phyloP scores from a whole-genome alignment of 2,329 filamentous ascomycete species.

The Ophiostoma ips region DNA sequence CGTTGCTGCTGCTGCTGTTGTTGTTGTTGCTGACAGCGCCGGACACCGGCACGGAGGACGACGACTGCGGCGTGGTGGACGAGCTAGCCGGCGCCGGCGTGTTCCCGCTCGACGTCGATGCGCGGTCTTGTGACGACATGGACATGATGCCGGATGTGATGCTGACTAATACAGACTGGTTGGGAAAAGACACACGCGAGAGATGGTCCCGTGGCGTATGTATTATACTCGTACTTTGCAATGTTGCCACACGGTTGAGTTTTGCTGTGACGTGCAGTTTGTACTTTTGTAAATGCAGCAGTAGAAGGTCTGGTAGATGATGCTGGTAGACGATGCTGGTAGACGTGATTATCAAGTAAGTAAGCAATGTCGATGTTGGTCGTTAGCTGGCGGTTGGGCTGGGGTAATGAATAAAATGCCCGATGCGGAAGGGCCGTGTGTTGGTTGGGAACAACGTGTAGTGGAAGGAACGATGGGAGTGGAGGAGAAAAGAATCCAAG shows the following conservation, averaged over 20 bases:
- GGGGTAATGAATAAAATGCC: neutral
- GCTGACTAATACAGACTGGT: neutral
- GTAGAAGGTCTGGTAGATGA: too few species aligned
- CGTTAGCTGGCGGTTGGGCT: too few species aligned
- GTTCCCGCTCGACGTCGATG: conserved; percentile 33
- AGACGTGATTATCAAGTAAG: too few species aligned
- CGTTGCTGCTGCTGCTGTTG: conserved; percentile 14
- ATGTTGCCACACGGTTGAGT: too few species aligned
- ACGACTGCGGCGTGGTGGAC: conserved; percentile 20
- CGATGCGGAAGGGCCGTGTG: neutral
- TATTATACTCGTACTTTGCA: too few species aligned
- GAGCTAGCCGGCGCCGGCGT: conserved; percentile 38
- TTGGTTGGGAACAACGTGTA: neutral
- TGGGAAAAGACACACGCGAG: too few species aligned
- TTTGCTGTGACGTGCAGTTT: too few species aligned
- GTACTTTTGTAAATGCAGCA: too few species aligned
- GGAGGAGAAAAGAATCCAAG: neutral
- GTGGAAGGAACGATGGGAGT: neutral
- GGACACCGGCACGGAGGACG: conserved; percentile 1
- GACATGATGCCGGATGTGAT: neutral
- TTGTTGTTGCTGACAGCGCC: neutral
- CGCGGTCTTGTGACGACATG: conserved; percentile 14
- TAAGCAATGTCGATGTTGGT: too few species aligned
- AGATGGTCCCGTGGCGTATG: too few species aligned
- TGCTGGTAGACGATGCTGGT: too few species aligned